Evolutionary conservation across 2,329 filamentous ascomycete genomes (phyloP), one percentile per base, ranked within the genome.

Genomic region (Trichothecium sympodiale): DNA sequence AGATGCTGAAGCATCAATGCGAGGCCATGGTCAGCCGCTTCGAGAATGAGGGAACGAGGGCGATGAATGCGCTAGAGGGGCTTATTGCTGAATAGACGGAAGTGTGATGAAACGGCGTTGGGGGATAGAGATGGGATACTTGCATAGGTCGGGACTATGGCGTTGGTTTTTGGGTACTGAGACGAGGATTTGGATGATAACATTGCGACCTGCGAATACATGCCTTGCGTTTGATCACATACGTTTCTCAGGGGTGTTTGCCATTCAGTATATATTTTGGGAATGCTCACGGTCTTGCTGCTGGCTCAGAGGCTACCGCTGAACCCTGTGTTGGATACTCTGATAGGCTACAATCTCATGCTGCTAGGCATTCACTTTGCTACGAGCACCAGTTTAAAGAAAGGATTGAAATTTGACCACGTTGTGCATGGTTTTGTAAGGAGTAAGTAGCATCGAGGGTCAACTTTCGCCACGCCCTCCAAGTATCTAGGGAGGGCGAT

Each of bases 1-100:
- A 79, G 57, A 80, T 77, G 54, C 64, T 98, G 37, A 80, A 80
- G 51, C 62, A 69, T 26, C 83, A 93, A 53, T 94, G 87, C 51
- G 89, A 96, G 62, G 64, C 75, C 17, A 74, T 94, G 56, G 85
- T 98, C 5, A 73, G 70, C 40, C 66, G 74, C 8, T 96, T 96
- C 55, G 89, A 96, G 61, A 77, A 66, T 40, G 80, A 96, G 59
- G 89, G 87, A 0, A 73, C 71, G 14, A 74, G 77, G 50, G 91
- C 88, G 1, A 78, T 95, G 71, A 71, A 69, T 33, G 73, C 75
- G 5, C 61, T 98, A 36, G 85, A 91, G 57, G 81, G 80, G 2
- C 63, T 94, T 40, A 65, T 81, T 35, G 63, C 67, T 2, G 71
- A 72, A 34, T 66, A 35, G 23, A n/a, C 23, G 5, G 8, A 14